These are phyloP conservation scores for Coelastrella sp. DNA, from an alignment of 139 green algal species.

Conservation along the genomic window DNA sequence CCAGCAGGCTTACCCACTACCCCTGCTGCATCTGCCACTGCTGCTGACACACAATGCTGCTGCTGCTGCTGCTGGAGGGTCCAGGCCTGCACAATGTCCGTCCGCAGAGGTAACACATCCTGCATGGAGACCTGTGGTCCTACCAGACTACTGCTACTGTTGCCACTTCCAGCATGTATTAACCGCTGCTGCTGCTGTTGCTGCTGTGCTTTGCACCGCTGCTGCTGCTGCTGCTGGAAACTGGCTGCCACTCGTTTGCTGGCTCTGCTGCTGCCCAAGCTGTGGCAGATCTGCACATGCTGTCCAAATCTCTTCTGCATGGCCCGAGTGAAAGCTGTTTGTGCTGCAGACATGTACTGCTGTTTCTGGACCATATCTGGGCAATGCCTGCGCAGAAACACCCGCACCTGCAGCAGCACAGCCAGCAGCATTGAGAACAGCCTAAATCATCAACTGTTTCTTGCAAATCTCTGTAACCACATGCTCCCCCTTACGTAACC, in stretches of 20 bases:
- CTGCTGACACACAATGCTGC: not conserved
- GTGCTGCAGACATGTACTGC: not conserved
- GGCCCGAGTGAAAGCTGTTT: not conserved
- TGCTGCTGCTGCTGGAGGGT: not conserved
- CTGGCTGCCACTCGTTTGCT: not conserved
- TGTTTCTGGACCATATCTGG: not conserved
- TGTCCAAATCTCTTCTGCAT: not conserved
- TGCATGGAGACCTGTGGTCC: not conserved
- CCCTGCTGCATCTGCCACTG: not conserved
- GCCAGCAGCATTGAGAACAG: not conserved
- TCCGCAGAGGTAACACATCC: not conserved
- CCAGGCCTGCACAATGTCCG: not conserved
- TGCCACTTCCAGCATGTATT: not conserved
- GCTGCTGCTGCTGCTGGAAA: not conserved
- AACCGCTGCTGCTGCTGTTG: not conserved
- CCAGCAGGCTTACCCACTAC: not conserved
- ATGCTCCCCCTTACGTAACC: not conserved
- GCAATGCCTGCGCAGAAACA: conserved; percentile 25
- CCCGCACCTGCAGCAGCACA: conserved; percentile 15
- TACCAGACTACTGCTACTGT: not conserved
- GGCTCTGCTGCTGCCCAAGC: not conserved
- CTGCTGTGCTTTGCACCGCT: not conserved
- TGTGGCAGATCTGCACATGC: not conserved
- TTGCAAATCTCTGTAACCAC: not conserved
- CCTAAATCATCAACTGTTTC: too few relatives aligned